Base-by-base conservation (phyloP, 108 stramenopile species). In the Epipyxis sp. region DNA sequence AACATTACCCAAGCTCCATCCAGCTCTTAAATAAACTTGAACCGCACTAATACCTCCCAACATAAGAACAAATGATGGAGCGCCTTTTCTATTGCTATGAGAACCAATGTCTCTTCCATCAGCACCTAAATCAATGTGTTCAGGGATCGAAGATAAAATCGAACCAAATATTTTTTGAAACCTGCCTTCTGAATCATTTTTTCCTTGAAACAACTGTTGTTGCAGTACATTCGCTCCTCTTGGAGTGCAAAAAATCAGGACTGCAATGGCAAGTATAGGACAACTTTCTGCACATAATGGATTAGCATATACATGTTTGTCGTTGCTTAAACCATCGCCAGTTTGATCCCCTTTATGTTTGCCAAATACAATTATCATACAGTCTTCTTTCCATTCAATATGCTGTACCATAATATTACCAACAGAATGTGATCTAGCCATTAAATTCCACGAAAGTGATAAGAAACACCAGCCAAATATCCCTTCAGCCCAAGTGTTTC, bases 71-170 rank as follows among this genome's bases (percentile, higher is more conserved):
- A 37, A 68, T 20, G 65, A 37, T 20, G 65, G 40, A 20, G n/a
- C n/a, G n/a, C n/a, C n/a, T n/a, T n/a, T n/a, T n/a, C n/a, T n/a
- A 41, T 68, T 68, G 65, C 65, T 68, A 37, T 68, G 65, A 20
- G 65, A 37, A 25, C 65, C 65, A 25, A 68, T 68, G 40, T 68
- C 65, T 20, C 40, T 25, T 20, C 54, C 20, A 57, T 25, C 20
- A 16, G 54, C 54, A 16, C 54, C 54, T 20, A 57, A 25, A 57
- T 57, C 54, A 20, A 57, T 57, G n/a, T n/a, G n/a, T n/a, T n/a
- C n/a, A n/a, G n/a, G n/a, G n/a, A n/a, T n/a, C n/a, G n/a, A n/a
- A n/a, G n/a, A n/a, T n/a, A n/a, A n/a, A n/a, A n/a, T n/a, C n/a
- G n/a, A n/a, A n/a, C n/a, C n/a, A n/a, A n/a, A n/a, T n/a, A n/a